A percentile compares a stretch with the other conserved stretches of the same genome.
Evolutionary conservation across 179 eudicot genomes (phyloP).

Genomic region (Sideroxylon spinosum): DNA sequence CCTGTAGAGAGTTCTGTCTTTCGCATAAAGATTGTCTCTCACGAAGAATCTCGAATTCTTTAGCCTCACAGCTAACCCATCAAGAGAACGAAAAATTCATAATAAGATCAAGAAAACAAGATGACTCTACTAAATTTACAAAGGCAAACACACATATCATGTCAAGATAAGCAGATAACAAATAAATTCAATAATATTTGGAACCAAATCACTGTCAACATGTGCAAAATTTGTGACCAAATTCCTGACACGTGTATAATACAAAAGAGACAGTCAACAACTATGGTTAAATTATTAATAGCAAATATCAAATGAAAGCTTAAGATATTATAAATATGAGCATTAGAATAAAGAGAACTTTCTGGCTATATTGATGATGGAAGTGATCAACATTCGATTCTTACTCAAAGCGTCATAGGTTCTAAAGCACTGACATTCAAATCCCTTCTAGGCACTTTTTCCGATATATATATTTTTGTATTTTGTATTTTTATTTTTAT

Average conservation of each 20-base stretch:
- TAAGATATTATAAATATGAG: neutral
- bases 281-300: neutral
- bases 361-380: neutral
- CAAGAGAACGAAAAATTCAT: slow-evolving; percentile 13
- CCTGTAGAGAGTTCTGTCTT: slow-evolving; percentile 58
- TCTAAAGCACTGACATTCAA: too few relatives aligned
- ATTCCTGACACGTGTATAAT: neutral
- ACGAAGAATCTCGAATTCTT: slow-evolving; percentile 65
- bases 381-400: too few relatives aligned
- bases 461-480: neutral
- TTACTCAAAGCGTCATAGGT: too few relatives aligned
- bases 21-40: slow-evolving; percentile 72
- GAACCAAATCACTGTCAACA: neutral
- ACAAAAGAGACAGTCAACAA: neutral
- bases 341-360: neutral
- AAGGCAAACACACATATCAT: neutral
- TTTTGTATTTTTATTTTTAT: too few relatives aligned
- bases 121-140: neutral
- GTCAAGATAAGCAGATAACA: neutral
- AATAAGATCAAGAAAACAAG: neutral
- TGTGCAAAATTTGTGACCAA: neutral
- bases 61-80: slow-evolving; percentile 60
- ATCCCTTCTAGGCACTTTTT: neutral
- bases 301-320: neutral
- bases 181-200: slow-evolving; percentile 5